A percentile compares a stretch with the other conserved stretches of the same genome.
phyloP scores from a whole-genome alignment of 2,329 filamentous ascomycete genomes.

The Ascochyta rabiei region DNA sequence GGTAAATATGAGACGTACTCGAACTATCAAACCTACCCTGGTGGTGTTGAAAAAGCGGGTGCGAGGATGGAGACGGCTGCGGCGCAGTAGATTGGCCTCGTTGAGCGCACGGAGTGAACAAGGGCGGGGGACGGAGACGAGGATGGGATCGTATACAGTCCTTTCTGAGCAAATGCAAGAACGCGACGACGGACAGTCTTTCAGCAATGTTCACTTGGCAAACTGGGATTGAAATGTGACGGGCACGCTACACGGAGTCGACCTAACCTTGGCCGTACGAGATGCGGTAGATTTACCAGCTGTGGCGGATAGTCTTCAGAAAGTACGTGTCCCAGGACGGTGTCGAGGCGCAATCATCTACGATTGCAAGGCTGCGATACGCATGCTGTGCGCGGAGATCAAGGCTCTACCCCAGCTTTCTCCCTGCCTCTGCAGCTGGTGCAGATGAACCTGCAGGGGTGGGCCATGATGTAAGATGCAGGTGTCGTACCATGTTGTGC shows the following conservation, averaged over 20 bases:
- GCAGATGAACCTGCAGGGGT: conserved; percentile 1
- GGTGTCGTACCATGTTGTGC: neutral
- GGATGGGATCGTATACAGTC: neutral
- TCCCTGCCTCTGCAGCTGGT: neutral
- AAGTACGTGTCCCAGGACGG: too few species aligned
- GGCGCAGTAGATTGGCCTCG: neutral
- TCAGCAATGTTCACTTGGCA: too few species aligned
- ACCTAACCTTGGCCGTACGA: too few species aligned
- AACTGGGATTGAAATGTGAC: too few species aligned
- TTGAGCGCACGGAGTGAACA: neutral
- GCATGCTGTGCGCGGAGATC: conserved; percentile 7
- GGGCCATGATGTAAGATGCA: conserved; percentile 7
- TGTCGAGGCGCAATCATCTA: neutral
- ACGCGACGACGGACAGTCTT: too few species aligned
- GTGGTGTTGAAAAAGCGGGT: conserved; percentile 5
- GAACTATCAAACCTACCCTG: conserved; percentile 5
- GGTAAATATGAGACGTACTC: conserved; percentile 5
- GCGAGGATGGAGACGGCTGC: conserved; percentile 3
- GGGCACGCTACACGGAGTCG: too few species aligned
- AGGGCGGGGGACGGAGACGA: neutral
- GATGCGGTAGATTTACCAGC: too few species aligned
- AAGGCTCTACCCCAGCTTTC: conserved; percentile 17
- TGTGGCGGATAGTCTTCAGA: too few species aligned
- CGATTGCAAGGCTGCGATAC: neutral
- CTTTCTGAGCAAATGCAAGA: neutral